Evolutionary conservation across 176 grass and related monocot species (phyloP).

Genomic region (Avena insularis): DNA sequence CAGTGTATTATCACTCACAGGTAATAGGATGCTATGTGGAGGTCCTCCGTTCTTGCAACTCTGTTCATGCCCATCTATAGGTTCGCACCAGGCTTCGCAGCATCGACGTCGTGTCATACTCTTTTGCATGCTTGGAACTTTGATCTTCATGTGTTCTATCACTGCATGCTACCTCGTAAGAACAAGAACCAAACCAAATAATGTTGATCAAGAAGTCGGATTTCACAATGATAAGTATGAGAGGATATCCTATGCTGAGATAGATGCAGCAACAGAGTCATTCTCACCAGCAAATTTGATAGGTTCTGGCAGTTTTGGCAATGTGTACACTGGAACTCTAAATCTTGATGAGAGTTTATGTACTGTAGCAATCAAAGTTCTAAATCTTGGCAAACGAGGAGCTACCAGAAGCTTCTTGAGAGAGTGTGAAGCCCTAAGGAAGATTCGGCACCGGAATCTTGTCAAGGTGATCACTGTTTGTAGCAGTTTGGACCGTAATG

Average conservation of each 20-base stretch:
- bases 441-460: conserved; percentile 34
- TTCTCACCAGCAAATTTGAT: conserved; percentile 36
- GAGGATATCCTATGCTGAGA: conserved; percentile 42
- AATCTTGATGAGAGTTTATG: background rate
- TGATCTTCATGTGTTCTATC: background rate
- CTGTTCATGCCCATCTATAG: conserved; percentile 11
- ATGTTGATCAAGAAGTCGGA: background rate
- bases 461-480: conserved; percentile 48
- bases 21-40: conserved; percentile 34
- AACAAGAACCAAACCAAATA: background rate
- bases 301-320: conserved; percentile 47
- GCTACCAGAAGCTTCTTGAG: conserved; percentile 30
- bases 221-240: background rate
- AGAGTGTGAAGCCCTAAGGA: conserved; percentile 43
- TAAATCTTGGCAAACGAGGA: conserved; percentile 30
- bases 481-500: conserved; percentile 17
- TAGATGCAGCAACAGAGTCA: conserved; percentile 37
- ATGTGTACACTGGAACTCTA: conserved; percentile 32
- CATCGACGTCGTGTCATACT: conserved; percentile 15
- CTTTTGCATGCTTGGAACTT: conserved; percentile 13
- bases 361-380: conserved; percentile 41
- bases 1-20: conserved; percentile 4
- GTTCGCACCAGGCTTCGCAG: background rate
- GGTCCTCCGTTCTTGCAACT: conserved; percentile 32
- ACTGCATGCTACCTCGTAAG: conserved; percentile 25